Conservation (phyloP, 306 rosid species). For the Carpinus fangiana region DNA sequence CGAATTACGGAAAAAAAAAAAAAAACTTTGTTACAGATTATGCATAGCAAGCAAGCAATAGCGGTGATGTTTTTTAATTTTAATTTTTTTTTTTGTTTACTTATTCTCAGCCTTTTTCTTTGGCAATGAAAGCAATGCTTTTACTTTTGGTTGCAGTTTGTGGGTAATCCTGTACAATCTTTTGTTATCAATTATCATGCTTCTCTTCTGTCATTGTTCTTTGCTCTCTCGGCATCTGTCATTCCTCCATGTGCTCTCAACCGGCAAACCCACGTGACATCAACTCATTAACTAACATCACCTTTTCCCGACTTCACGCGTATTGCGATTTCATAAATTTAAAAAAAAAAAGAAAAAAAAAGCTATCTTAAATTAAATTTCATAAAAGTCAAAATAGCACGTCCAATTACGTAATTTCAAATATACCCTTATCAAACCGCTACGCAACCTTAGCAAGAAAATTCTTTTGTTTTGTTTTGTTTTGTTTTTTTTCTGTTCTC, state of each 20-base stretch:
- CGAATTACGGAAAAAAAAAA: constrained; percentile 48
- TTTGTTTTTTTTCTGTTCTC: too few species aligned
- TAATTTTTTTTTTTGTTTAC: constrained; percentile 29
- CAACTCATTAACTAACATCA: constrained; percentile 45
- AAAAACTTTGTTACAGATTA: constrained; percentile 43
- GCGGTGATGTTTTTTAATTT: constrained; percentile 44
- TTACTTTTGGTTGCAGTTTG: constrained; percentile 49
- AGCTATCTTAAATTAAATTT: too few species aligned
- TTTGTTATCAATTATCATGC: constrained; percentile 20
- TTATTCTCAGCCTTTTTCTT: constrained; percentile 32
- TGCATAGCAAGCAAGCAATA: constrained; percentile 36
- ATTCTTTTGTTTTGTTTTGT: too few species aligned
- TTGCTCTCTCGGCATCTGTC: constrained; percentile 37
- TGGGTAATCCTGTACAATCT: constrained; percentile 25
- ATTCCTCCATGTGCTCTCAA: constrained; percentile 54
- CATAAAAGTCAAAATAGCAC: too few species aligned
- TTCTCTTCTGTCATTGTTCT: constrained; percentile 38
- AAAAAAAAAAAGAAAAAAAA: too few species aligned
- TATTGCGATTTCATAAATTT: too few species aligned
- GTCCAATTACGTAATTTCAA: too few species aligned
- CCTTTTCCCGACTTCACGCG: constrained; percentile 23
- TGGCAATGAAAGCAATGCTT: constrained; percentile 56
- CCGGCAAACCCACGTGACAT: constrained; percentile 36
- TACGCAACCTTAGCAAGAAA: too few species aligned
- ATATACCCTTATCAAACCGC: too few species aligned